These are phyloP conservation scores for Berkeleyomyces basicola DNA, from an alignment of 2,329 filamentous ascomycete genomes.

Conservation along the genomic window DNA sequence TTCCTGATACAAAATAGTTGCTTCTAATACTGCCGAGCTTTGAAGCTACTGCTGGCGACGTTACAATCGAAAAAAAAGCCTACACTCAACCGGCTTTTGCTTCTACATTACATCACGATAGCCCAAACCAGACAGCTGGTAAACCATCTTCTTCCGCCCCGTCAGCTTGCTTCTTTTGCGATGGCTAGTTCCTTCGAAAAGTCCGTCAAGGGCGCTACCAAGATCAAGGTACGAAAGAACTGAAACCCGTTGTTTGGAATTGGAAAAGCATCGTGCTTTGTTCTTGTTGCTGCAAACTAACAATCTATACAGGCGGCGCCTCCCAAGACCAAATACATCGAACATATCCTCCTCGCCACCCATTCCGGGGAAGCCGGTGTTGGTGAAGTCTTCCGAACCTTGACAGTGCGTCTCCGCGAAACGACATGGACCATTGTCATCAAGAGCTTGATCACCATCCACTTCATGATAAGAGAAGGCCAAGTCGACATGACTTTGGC, in stretches of 20 bases:
- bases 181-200: slow-evolving; percentile 94
- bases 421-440: slow-evolving; percentile 99
- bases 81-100: background rate
- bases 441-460: slow-evolving; percentile 89
- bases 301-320: slow-evolving; percentile 37
- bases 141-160: slow-evolving; percentile 4
- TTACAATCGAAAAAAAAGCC: slow-evolving; percentile 12
- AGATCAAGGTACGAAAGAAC: slow-evolving; percentile 57
- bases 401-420: slow-evolving; percentile 78
- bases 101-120: background rate
- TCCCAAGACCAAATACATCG: slow-evolving; percentile 98
- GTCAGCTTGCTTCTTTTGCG: background rate
- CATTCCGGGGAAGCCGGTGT: slow-evolving; percentile 90
- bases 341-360: slow-evolving; percentile 90
- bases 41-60: slow-evolving; percentile 9
- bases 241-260: background rate
- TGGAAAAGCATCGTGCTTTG: background rate
- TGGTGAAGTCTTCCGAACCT: slow-evolving; percentile 82
- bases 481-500: slow-evolving; percentile 73
- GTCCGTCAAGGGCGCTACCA: slow-evolving; percentile 95
- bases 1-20: background rate
- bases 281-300: slow-evolving; percentile 1
- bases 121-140: background rate
- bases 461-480: slow-evolving; percentile 95
- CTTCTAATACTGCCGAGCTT: background rate